Evolutionary conservation across 2,329 filamentous ascomycete species (phyloP), one percentile per base, ranked within the genome.

Genomic region (Pseudocercospora cruenta): DNA sequence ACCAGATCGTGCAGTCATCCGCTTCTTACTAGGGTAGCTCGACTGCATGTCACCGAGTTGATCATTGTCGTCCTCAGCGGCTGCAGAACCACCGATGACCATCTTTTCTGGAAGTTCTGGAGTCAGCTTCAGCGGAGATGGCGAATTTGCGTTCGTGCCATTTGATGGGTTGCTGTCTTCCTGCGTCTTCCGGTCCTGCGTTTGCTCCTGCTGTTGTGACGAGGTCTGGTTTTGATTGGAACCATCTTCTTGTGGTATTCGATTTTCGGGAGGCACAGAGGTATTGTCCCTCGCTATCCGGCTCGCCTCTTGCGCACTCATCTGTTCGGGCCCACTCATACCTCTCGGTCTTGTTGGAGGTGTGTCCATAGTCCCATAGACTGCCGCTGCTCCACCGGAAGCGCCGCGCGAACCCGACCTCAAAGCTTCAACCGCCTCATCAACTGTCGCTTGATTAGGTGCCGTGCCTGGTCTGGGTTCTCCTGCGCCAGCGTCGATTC

Each of bases 331-430:
- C 70, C 53, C 64, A 19, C 66, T 69, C 57, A 70, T 51, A 14
- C 67, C 62, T 36, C 69, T 62, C 19, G 60, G 55, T 47, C 64
- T 59, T 21, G 47, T 58, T 21, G 60, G 55, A 4, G 39, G 47
- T 8, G 63, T 55, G 21, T 62, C 64, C 73, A 81, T 80, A 58
- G 80, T 80, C 21, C 81, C 81, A 65, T 83, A 83, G 62, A 80
- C 80, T 59, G 87, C 88, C 70, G 89, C 86, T 2, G 88, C 86
- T 39, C 88, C 90, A 72, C 91, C 89, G 70, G 87, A 89, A 1
- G 87, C 87, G 9, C 86, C 85, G 28, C 82, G 73, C 22, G 60
- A 67, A 51, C 59, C 67, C 39, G 47, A 65, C 58, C 39, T 67
- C 51, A 62, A 39, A 8, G 67, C 65, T 47, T 67, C 63, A 12